phyloP scores from a whole-genome alignment of 2,329 filamentous ascomycete genomes.

The Cordyceps tenuipes region DNA sequence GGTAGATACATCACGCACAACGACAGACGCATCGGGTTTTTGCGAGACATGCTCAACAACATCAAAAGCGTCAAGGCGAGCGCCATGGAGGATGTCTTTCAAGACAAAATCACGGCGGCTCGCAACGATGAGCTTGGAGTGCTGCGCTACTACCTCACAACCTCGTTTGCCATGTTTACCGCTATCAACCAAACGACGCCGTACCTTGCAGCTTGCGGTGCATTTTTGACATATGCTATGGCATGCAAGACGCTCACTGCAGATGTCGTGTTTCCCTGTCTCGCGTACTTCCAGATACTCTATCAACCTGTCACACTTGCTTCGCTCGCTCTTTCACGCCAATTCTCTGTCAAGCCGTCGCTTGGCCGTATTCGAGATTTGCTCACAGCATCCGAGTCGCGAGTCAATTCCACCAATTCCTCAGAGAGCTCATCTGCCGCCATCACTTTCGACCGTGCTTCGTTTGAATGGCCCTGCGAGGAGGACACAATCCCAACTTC shows the following conservation, averaged over 20 bases:
- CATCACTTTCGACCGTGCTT: not conserved
- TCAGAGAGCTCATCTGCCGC: not conserved
- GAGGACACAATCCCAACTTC: not conserved
- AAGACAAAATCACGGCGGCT: not conserved
- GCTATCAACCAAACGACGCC: conserved; percentile 8
- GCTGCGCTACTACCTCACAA: not conserved
- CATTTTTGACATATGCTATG: conserved; percentile 3
- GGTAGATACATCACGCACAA: conserved; percentile 4
- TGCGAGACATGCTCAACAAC: conserved; percentile 8
- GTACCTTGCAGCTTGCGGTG: conserved; percentile 4
- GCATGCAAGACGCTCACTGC: not conserved
- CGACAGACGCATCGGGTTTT: not conserved
- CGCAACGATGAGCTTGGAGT: not conserved
- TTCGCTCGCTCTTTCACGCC: not conserved
- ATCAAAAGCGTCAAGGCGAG: conserved; percentile 7
- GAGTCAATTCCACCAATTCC: not conserved
- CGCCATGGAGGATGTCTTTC: conserved; percentile 6
- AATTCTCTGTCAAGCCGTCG: conserved; percentile 1
- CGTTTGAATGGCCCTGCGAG: conserved; percentile 1
- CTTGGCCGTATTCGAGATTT: not conserved
- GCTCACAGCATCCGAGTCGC: not conserved
- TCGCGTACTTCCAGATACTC: conserved; percentile 2
- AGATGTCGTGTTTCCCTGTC: conserved; percentile 3
- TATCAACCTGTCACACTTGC: conserved; percentile 4
- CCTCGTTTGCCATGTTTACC: conserved; percentile 10